Conservation (phyloP, 257 asterid genomes). For the Przewalskia tangutica region DNA sequence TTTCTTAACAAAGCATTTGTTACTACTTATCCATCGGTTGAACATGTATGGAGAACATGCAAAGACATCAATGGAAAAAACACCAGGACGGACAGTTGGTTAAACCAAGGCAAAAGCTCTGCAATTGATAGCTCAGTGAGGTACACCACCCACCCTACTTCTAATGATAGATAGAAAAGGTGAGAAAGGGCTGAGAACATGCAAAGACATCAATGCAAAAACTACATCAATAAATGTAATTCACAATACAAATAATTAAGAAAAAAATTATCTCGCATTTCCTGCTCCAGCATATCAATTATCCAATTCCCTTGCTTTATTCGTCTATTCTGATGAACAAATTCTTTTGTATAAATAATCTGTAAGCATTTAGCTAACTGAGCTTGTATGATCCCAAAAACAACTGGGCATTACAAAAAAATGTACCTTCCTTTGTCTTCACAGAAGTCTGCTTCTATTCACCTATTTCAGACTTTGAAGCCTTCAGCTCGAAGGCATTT, state of each 20-base stretch:
- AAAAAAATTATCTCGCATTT: not conserved
- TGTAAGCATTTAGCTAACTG: not conserved
- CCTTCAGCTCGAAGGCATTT: constrained; percentile 89
- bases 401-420: not conserved
- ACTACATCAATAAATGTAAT: not conserved
- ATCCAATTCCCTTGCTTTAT: not conserved
- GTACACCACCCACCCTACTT: too few species aligned
- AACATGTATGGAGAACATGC: not conserved
- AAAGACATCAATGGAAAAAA: not conserved
- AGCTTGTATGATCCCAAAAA: not conserved
- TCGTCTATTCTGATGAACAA: not conserved
- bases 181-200: too few species aligned
- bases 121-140: not conserved
- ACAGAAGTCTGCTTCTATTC: not conserved
- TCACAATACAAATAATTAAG: not conserved
- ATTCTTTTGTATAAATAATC: not conserved
- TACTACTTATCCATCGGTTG: not conserved
- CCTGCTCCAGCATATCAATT: not conserved
- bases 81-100: not conserved
- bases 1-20: not conserved
- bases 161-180: too few species aligned
- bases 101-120: not conserved
- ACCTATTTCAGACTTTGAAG: constrained; percentile 48
- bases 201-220: too few species aligned
- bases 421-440: not conserved